Base-by-base conservation (phyloP, 768 basidiomycete genomes). In the Trametes punicea region DNA sequence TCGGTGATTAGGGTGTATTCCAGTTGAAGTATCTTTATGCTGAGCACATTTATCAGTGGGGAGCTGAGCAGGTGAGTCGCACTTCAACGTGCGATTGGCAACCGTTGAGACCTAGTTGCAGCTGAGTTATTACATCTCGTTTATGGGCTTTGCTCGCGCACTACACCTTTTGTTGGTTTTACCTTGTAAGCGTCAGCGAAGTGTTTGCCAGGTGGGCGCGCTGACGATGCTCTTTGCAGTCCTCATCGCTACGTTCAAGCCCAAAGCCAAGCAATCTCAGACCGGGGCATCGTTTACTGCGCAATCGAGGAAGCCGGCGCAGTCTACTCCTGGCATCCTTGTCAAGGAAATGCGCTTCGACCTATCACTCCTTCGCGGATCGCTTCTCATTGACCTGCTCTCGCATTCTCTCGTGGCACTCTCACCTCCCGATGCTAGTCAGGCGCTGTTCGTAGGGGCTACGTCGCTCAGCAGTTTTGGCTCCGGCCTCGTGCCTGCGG, bases 21-120 rank as follows among this genome's bases (percentile, higher is more conserved):
- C 84, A 82, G 49, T 74, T 86, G 56, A 92, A 91, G 69, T 90
- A 90, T 61, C 71, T 91, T 31, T 93, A 90, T 58, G 88, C 85
- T 0, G 81, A 83, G 61, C 85, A 90, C 64, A 73, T 85, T 9
- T 90, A 85, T 63, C 67, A 73, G 10, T 90, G 89, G 89, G 77
- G 75, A 13, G 77, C 87, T 10, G 80, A 80, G 33, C 74, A 84
- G 74, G 73, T 80, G 69, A 36, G 66, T 64, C 18, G 5, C 15
- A 23, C 27, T 5, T n/a, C 25, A 10, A 51, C 34, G 0, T 13
- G 6, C n/a, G 16, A n/a, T 51, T 23, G 27, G n/a, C 31, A 25
- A 20, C 25, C 29, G n/a, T 33, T 44, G 42, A 55, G 31, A 4
- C 7, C 34, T 41, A 31, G 5, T 42, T 31, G 6, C 60, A 87